Evolutionary conservation across 192 early-diverging fungal genomes (phyloP), one percentile per base, ranked within the genome.

Genomic region (Backusella liffmaniae): DNA sequence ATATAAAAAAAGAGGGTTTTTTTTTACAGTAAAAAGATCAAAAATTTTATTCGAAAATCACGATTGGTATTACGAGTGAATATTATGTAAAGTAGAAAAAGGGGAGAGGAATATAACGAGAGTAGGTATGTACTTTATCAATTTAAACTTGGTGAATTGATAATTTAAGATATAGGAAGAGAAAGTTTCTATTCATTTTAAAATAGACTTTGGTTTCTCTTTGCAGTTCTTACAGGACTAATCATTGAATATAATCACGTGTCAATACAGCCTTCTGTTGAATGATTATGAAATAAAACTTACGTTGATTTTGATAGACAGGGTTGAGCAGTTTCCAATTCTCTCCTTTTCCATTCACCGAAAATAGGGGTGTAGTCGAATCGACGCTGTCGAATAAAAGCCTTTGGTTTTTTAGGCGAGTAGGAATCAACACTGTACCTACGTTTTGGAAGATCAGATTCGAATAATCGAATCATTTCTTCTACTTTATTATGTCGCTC

Each of bases 331-430:
- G 10, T 62, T 62, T 62, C 26, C 56, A 62, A 62, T 62, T 62
- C 56, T 62, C 56, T 62, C 56, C 56, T 62, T 62, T 62, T 62
- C 56, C 56, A 62, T 62, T 26, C 56, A 29, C 56, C 23, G 29
- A 62, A 62, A 13, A 62, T 29, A 62, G 56, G 56, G 12, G 56
- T 62, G 26, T 62, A 62, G 12, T 62, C 23, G n/a, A 62, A 62
- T 62, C 26, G 21, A 9, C 56, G 56, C 13, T 62, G 56, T 4
- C 56, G 56, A 62, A 62, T 62, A 23, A 62, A 12, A 12, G 56
- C 23, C 12, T 29, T 62, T 62, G 4, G 21, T 62, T 29, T 62
- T 62, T 29, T 8, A 62, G 56, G 56, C 4, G 56, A 62, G 12
- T 62, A 62, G 26, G 56, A 62, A 12, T 62, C 56, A 29, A 62